These are phyloP conservation scores for Corrigiola litoralis DNA, from an alignment of 179 eudicot species.

Conservation along the genomic window DNA sequence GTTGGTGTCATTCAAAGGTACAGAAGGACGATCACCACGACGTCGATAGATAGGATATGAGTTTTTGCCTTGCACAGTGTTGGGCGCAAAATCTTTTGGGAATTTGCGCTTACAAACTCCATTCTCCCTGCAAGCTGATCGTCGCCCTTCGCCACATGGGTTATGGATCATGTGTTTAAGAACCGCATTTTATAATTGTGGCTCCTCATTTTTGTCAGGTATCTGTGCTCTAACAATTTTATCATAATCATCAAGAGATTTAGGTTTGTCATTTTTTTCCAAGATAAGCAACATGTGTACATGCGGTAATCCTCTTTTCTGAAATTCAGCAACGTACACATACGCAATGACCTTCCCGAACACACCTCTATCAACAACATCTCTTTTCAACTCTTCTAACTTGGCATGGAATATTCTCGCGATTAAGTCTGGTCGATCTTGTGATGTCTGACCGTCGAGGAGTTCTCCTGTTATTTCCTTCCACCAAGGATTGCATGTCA, in stretches of 20 bases:
- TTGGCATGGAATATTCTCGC: background rate
- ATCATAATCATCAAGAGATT: too few species aligned
- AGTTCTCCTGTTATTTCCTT: background rate
- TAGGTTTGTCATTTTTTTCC: background rate
- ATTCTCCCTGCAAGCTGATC: background rate
- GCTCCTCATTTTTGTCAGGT: too few species aligned
- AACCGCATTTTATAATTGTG: too few species aligned
- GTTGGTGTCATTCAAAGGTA: too few species aligned
- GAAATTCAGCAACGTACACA: background rate
- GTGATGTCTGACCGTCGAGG: background rate
- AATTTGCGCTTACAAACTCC: background rate
- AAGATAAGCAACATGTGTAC: background rate
- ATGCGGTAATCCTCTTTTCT: background rate
- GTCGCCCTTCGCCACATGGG: too few species aligned
- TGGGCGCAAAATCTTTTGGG: background rate
- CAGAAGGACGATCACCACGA: background rate
- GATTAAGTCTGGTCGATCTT: background rate
- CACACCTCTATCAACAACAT: background rate
- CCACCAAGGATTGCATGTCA: conserved; percentile 5
- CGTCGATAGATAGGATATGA: background rate
- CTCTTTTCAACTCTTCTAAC: background rate
- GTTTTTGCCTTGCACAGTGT: background rate
- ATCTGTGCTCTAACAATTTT: too few species aligned
- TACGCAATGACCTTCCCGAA: background rate
- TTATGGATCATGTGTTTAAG: too few species aligned